Percentiles rank a stretch among this genome's conserved stretches.
These are phyloP conservation scores for Pezicula carpinea DNA, from an alignment of 2,329 filamentous ascomycete genomes.

Conservation along the genomic window DNA sequence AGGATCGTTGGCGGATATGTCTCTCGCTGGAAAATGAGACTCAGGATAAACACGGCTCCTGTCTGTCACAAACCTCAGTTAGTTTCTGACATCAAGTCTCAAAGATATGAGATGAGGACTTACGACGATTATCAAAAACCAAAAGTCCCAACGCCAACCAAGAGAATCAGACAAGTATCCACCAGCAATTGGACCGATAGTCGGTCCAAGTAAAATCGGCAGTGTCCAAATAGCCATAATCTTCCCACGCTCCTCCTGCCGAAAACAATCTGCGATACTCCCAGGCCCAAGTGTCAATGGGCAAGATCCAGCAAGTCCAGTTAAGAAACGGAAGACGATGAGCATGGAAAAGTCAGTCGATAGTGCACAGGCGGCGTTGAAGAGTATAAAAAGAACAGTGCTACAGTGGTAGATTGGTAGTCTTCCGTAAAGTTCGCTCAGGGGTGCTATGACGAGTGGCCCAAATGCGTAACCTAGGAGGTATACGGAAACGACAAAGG, in stretches of 20 bases:
- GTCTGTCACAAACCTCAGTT: slow-evolving; percentile 13
- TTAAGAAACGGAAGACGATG: slow-evolving; percentile 40
- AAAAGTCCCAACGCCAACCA: slow-evolving; percentile 34
- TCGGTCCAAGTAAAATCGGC: slow-evolving; percentile 26
- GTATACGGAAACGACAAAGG: slow-evolving; percentile 54
- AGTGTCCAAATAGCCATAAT: slow-evolving; percentile 38
- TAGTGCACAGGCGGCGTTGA: slow-evolving; percentile 58
- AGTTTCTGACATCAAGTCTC: slow-evolving; percentile 12
- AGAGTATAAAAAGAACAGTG: slow-evolving; percentile 46
- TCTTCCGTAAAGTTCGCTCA: slow-evolving; percentile 54
- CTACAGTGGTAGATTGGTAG: slow-evolving; percentile 34
- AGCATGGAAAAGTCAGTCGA: slow-evolving; percentile 41
- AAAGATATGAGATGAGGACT: slow-evolving; percentile 12
- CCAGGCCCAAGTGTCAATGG: slow-evolving; percentile 49
- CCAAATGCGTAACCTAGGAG: slow-evolving; percentile 59
- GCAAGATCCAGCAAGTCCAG: slow-evolving; percentile 49
- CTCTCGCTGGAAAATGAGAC: slow-evolving; percentile 36
- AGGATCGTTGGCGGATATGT: slow-evolving; percentile 31
- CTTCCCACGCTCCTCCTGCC: slow-evolving; percentile 40
- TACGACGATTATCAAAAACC: slow-evolving; percentile 30
- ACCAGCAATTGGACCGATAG: slow-evolving; percentile 26
- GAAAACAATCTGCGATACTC: slow-evolving; percentile 47
- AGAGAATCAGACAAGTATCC: slow-evolving; percentile 28
- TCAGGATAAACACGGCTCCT: slow-evolving; percentile 38
- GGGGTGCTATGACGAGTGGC: slow-evolving; percentile 51